Conservation (phyloP, 1,139 yeast genomes). For the Saccharomyces hybrid region DNA sequence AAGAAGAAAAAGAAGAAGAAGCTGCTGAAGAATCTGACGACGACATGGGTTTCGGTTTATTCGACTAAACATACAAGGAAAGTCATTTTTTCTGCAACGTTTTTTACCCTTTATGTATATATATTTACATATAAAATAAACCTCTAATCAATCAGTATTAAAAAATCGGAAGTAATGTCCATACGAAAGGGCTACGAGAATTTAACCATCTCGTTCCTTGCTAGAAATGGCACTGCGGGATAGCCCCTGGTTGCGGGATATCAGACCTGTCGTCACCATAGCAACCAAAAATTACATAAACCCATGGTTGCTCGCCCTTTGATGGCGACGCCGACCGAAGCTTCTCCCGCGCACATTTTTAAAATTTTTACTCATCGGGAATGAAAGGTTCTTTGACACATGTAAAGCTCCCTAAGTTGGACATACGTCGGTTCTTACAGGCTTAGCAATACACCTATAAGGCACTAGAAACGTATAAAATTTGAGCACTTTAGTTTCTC, state of each 20-base stretch:
- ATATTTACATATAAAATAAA: neutral
- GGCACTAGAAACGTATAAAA: neutral
- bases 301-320: neutral
- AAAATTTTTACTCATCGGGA: constrained; percentile 1
- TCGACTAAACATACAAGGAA: constrained; percentile 41
- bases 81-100: neutral
- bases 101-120: neutral
- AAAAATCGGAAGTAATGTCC: neutral
- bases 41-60: constrained; percentile 77
- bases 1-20: constrained; percentile 43
- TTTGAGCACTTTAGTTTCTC: neutral
- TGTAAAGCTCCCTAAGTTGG: neutral
- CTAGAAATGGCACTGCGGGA: neutral
- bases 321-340: neutral
- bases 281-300: neutral
- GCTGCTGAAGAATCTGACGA: constrained; percentile 62
- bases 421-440: neutral
- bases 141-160: neutral
- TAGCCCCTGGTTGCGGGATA: neutral
- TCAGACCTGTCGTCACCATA: neutral
- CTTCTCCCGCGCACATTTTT: constrained; percentile 1
- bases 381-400: constrained; percentile 1
- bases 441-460: neutral
- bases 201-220: neutral
- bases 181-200: neutral